These are phyloP conservation scores for Calonectria crousiana DNA, from an alignment of 2,329 filamentous ascomycete species.

Conservation along the genomic window DNA sequence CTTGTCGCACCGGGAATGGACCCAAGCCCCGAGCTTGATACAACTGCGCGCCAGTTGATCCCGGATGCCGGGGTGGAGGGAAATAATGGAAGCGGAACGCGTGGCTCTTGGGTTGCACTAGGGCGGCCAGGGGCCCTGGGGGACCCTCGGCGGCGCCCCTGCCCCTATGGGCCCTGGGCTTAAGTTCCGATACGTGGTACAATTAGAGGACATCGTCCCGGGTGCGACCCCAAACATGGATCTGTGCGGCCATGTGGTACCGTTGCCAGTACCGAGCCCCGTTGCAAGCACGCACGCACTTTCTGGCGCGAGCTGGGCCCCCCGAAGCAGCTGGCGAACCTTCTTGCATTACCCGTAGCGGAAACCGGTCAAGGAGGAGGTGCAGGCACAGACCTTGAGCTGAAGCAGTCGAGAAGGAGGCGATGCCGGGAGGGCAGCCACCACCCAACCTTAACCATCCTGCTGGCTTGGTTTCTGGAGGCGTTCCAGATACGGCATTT, in stretches of 20 bases:
- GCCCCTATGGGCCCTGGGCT: slow-evolving; percentile 15
- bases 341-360: not conserved
- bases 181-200: slow-evolving; percentile 41
- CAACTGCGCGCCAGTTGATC: not conserved
- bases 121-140: not conserved
- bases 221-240: slow-evolving; percentile 19
- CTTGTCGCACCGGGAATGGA: not conserved
- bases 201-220: slow-evolving; percentile 27
- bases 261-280: not conserved
- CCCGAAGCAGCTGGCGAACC: not conserved
- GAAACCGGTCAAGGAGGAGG: not conserved
- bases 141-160: slow-evolving; percentile 20
- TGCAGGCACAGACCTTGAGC: slow-evolving; percentile 1
- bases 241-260: slow-evolving; percentile 37
- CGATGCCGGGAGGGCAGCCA: not conserved
- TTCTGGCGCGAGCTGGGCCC: not conserved
- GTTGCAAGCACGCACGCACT: not conserved
- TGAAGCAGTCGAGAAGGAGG: not conserved
- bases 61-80: slow-evolving; percentile 6
- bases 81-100: slow-evolving; percentile 21
- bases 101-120: slow-evolving; percentile 16
- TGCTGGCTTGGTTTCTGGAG: too few species aligned
- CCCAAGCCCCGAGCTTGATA: not conserved
- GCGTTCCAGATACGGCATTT: not conserved
- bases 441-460: slow-evolving; percentile 11